Base-by-base conservation (phyloP, 1,284 basidiomycete genomes). In the Pseudozyma sp. region DNA sequence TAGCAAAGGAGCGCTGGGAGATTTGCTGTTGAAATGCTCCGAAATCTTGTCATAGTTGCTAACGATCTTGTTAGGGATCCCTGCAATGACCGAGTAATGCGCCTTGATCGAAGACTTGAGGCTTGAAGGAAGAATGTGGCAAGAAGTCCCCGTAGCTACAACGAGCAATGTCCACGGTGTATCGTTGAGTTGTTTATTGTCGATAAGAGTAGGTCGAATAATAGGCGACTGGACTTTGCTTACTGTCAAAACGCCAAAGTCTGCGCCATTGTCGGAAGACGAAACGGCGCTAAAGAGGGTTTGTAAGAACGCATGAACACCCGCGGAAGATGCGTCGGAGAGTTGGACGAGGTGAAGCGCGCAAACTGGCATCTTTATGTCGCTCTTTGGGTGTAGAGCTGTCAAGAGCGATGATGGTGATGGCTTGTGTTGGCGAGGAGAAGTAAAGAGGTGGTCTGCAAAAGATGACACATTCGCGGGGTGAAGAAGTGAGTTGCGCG, bases 91-190 rank as follows among this genome's bases (percentile, higher is more conserved):
- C 18, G 53, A 54, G 53, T 77, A 77, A 35, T 51, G 59, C 3
- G 55, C 39, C 18, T 50, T 36, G 48, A 74, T 40, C 2, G 50
- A n/a, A 0, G 54, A 34, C 0, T 34, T n/a, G 0, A 62, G 36
- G 8, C 25, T 14, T 9, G 47, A 6, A 11, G 59, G 50, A 12
- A 65, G 35, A 3, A 11, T 18, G 34, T 56, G 54, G 5, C 63
- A 38, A 6, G 38, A 18, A 16, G 49, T 13, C 5, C 59, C 65
- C 3, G 25, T 35, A 39, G 57, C 31, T 40, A 77, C 50, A 35
- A 77, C 45, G 19, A 77, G 56, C 4, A 77, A 54, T 2, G 75
- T 56, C 75, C 75, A 77, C 11, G 53, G 55, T 2, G 70, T 77
- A 0, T 65, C 44, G 43, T 63, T 69, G 54, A 77, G 63, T 13